phyloP scores from a whole-genome alignment of 2,329 filamentous ascomycete species.

The Curvularia spicifera region DNA sequence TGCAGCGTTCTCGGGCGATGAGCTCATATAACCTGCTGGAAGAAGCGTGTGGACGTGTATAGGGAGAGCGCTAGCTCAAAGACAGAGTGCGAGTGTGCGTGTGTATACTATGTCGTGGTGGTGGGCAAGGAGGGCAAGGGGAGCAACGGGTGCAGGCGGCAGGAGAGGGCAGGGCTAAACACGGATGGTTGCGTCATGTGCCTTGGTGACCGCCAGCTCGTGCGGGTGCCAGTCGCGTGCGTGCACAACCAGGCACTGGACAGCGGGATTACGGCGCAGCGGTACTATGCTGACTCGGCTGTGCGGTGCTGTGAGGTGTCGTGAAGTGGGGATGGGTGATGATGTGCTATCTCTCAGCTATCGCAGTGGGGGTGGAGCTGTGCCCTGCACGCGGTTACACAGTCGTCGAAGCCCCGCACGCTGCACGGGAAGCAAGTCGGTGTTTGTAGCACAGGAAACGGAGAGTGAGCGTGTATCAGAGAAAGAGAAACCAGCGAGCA shows the following conservation, averaged over 20 bases:
- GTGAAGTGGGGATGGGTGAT: neutral
- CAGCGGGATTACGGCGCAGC: constrained; percentile 9
- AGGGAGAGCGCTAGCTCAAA: constrained; percentile 19
- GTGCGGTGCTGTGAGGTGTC: neutral
- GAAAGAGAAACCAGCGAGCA: neutral
- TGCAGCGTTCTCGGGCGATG: constrained; percentile 44
- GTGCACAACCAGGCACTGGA: constrained; percentile 16
- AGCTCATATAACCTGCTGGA: constrained; percentile 48
- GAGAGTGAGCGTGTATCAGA: neutral
- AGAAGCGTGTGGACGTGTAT: constrained; percentile 9
- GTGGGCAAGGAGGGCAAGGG: constrained; percentile 9
- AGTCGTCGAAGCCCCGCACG: neutral
- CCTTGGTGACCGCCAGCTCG: constrained; percentile 25
- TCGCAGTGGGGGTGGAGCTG: neutral
- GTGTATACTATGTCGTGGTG: constrained; percentile 4
- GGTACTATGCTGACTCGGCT: constrained; percentile 20
- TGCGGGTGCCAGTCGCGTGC: constrained; percentile 30
- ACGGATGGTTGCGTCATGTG: constrained; percentile 38
- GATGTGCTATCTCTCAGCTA: constrained; percentile 16
- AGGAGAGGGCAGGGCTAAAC: constrained; percentile 25
- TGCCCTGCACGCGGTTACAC: constrained; percentile 5
- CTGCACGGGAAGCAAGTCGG: neutral
- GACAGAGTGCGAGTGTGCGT: constrained; percentile 1
- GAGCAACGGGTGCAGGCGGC: constrained; percentile 27
- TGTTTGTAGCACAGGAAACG: neutral